Evolutionary conservation across 176 grass and related monocot genomes (phyloP).

Genomic region (Zea mays): Zm-B73-REFERENCE-NAM-5.0 NC_050102.1:144584001-144584500

Average conservation of each 20-base stretch:
- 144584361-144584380: constrained; percentile 97
- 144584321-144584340: constrained; percentile 91
- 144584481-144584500: not conserved
- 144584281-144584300: constrained; percentile 27
- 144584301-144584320: constrained; percentile 78
- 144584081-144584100: not conserved
- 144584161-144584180: not conserved
- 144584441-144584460: not conserved
- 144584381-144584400: constrained; percentile 96
- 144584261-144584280: constrained; percentile 30
- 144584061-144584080: not conserved
- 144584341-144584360: constrained; percentile 90
- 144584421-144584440: constrained; percentile 30
- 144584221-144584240: constrained; percentile 6
- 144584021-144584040: not conserved
- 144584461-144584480: not conserved
- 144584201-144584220: not conserved
- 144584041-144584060: not conserved
- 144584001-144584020: not conserved
- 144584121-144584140: not conserved
- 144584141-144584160: not conserved
- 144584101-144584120: not conserved
- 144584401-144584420: constrained; percentile 86
- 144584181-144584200: not conserved
- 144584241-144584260: not conserved